Conservation (phyloP, 305 asterid genomes). For the Stenogyne calaminthoides region DNA sequence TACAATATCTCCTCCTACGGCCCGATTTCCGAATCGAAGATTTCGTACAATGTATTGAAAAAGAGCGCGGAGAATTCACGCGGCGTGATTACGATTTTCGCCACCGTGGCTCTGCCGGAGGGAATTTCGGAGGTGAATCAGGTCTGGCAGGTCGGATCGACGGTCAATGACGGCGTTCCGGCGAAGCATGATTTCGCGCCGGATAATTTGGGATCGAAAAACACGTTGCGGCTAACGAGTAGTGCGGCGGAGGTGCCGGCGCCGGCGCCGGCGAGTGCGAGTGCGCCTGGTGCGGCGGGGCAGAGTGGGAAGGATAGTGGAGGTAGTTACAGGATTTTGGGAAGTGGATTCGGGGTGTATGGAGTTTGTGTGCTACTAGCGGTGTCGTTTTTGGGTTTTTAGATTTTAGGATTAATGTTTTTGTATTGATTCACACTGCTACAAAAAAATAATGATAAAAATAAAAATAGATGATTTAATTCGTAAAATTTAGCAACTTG, state of each 20-base stretch:
- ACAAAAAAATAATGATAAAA: background rate
- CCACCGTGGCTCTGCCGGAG: slow-evolving; percentile 63
- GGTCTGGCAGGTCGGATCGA: slow-evolving; percentile 85
- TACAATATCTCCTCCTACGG: slow-evolving; percentile 48
- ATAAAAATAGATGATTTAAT: background rate
- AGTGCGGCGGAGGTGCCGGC: slow-evolving; percentile 15
- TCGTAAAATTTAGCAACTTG: background rate
- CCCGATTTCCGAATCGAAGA: slow-evolving; percentile 44
- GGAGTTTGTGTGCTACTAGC: slow-evolving; percentile 32
- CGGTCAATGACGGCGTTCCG: slow-evolving; percentile 56
- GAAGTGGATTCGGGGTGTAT: slow-evolving; percentile 18
- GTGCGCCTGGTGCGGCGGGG: slow-evolving; percentile 17
- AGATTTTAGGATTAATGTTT: background rate
- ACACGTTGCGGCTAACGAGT: slow-evolving; percentile 45
- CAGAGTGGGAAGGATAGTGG: slow-evolving; percentile 30
- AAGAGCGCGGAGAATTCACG: slow-evolving; percentile 47
- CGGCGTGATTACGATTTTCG: slow-evolving; percentile 55
- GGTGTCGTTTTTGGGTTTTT: slow-evolving; percentile 23
- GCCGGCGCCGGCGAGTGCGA: slow-evolving; percentile 35
- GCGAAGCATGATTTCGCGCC: slow-evolving; percentile 47
- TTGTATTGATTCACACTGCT: background rate
- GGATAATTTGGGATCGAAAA: slow-evolving; percentile 56
- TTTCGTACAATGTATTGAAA: slow-evolving; percentile 43
- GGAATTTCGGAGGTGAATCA: slow-evolving; percentile 51
- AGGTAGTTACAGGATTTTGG: slow-evolving; percentile 18